These are phyloP conservation scores for Leccinum discolor DNA, from an alignment of 1,284 basidiomycete species.

Conservation along the genomic window DNA sequence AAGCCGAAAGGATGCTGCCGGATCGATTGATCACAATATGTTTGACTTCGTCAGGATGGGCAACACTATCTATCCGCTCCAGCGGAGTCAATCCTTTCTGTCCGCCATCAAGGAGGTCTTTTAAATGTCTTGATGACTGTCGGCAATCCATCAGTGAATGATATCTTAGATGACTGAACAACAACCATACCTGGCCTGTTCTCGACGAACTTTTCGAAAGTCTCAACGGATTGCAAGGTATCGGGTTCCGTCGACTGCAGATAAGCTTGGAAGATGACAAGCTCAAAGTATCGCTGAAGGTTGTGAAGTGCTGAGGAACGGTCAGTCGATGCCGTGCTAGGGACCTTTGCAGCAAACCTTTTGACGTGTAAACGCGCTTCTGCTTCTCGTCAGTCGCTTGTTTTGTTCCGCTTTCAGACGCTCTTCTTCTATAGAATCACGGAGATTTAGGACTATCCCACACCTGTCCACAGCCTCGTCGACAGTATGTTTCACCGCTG, in stretches of 20 bases:
- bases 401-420: slow-evolving; percentile 76
- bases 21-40: slow-evolving; percentile 83
- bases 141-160: slow-evolving; percentile 1
- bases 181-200: slow-evolving; percentile 67
- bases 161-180: not conserved
- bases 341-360: slow-evolving; percentile 49
- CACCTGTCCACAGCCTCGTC: slow-evolving; percentile 94
- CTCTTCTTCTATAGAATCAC: slow-evolving; percentile 89
- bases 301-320: slow-evolving; percentile 69
- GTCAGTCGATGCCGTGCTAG: not conserved
- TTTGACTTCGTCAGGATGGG: slow-evolving; percentile 87
- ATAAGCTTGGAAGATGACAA: slow-evolving; percentile 95
- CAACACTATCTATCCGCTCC: slow-evolving; percentile 78
- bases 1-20: slow-evolving; percentile 88
- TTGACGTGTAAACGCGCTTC: slow-evolving; percentile 66
- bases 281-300: slow-evolving; percentile 85
- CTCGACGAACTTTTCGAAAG: slow-evolving; percentile 81
- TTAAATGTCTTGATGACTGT: slow-evolving; percentile 94
- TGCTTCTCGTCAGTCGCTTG: slow-evolving; percentile 74
- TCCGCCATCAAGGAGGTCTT: slow-evolving; percentile 84
- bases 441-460: slow-evolving; percentile 80
- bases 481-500: slow-evolving; percentile 85
- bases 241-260: slow-evolving; percentile 86
- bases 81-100: slow-evolving; percentile 85
- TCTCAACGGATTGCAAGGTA: slow-evolving; percentile 75